Evolutionary conservation across 176 grass and related monocot genomes (phyloP).

Genomic region (Ensete ventricosum): DNA sequence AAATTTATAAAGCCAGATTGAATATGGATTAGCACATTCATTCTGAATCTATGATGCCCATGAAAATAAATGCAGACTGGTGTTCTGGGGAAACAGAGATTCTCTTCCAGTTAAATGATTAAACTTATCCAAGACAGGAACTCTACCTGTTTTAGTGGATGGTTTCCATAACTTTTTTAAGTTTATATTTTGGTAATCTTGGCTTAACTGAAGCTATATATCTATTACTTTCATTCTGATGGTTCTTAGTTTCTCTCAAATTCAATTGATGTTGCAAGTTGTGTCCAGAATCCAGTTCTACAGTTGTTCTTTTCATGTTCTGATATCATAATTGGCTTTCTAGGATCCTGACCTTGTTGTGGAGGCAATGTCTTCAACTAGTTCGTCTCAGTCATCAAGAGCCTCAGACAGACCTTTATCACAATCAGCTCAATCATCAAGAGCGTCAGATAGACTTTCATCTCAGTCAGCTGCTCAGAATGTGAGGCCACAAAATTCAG

Average conservation of each 20-base stretch:
- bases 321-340: background rate
- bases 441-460: constrained; percentile 27
- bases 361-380: constrained; percentile 60
- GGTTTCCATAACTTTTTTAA: too few species aligned
- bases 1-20: too few species aligned
- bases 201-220: too few species aligned
- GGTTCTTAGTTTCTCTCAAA: background rate
- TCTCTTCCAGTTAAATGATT: too few species aligned
- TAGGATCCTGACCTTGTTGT: constrained; percentile 58
- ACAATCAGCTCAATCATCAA: constrained; percentile 29
- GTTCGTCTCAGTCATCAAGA: constrained; percentile 37
- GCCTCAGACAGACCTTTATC: constrained; percentile 36
- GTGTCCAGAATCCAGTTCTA: background rate
- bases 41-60: too few species aligned
- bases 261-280: background rate
- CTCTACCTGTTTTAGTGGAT: too few species aligned
- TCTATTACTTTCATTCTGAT: background rate
- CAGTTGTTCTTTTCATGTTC: background rate
- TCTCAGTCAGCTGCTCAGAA: constrained; percentile 39
- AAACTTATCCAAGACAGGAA: too few species aligned
- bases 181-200: too few species aligned
- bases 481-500: constrained; percentile 56
- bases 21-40: too few species aligned
- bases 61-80: too few species aligned
- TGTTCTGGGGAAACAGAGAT: too few species aligned